Evolutionary conservation across 257 asterid genomes (phyloP), one percentile per base, ranked within the genome.

Genomic region (Ocimum tenuiflorum): DNA sequence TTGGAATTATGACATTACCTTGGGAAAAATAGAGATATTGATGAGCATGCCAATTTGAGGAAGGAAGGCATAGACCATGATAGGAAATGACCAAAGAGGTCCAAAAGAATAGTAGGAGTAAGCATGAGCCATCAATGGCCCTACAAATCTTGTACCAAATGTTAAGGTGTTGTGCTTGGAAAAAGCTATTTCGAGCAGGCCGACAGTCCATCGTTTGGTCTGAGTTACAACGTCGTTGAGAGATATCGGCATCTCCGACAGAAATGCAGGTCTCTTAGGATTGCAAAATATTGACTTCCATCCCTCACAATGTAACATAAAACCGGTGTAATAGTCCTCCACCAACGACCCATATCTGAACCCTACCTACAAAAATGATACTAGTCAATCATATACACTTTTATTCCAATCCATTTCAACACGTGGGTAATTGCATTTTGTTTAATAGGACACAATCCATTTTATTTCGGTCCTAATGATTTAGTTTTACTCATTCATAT

Each of bases 251-350:
- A 72, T 73, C 42, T 84, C 91, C 0, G 88, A 79, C 10, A 88
- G 72, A 75, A 90, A 90, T 17, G 96, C 95, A 3, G 97, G 75
- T 79, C 95, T 83, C 20, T 63, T 22, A 0, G 96, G 97, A 17
- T 76, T 61, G 66, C 85, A 84, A 48, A 78, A 87, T 58, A 84
- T 24, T 6, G 96, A 88, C 45, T 69, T 78, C 97, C 97, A 90
- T 45, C 97, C 95, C 62, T 89, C 91, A 48, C 97, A 85, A 7
- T 80, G 91, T 43, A 89, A 77, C 52, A 66, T 52, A 19, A 62
- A 87, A 11, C 97, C 89, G 0, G 89, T 85, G 76, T 83, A 83
- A 23, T 36, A 85, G 78, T 89, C 97, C 78, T 89, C 97, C 46
- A 84, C 94, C 63, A 89, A 58, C 0, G 97, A 83, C 6, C 97